A percentile compares a stretch with the other conserved stretches of the same genome.
phyloP scores from a whole-genome alignment of 768 basidiomycete genomes.

The Nevesoporus exiguus region DNA sequence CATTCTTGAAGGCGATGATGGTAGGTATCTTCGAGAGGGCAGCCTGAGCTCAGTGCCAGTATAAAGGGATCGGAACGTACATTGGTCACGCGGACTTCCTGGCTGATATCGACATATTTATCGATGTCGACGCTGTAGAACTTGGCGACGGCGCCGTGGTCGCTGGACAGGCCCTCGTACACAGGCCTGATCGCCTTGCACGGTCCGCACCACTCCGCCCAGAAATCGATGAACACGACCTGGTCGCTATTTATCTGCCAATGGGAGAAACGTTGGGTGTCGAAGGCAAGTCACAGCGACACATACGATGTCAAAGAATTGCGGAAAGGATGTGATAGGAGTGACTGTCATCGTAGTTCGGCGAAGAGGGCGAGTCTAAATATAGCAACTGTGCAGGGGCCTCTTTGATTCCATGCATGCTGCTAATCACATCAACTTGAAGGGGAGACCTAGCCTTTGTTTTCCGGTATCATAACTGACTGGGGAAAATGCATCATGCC shows the following conservation, averaged over 20 bases:
- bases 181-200: not conserved
- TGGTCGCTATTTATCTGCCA: not conserved
- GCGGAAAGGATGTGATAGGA: not conserved
- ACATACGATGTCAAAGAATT: not conserved
- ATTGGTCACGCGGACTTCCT: not conserved
- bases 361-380: no score
- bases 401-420: no score
- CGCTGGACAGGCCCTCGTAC: not conserved
- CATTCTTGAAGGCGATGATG: not conserved
- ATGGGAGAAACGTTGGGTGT: no score
- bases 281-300: not conserved
- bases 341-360: not conserved
- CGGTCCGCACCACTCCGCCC: not conserved
- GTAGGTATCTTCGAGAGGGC: not conserved
- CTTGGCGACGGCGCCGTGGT: not conserved
- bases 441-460: not conserved
- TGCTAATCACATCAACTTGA: no score
- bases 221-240: not conserved
- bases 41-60: not conserved
- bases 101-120: not conserved
- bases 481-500: no score
- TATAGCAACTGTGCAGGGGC: no score
- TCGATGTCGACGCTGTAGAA: not conserved
- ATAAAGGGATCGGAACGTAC: not conserved
- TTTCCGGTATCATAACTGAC: not conserved